Base-by-base conservation (phyloP, 2,329 filamentous ascomycete genomes). In the Lasiodiplodia gonubiensis region DNA sequence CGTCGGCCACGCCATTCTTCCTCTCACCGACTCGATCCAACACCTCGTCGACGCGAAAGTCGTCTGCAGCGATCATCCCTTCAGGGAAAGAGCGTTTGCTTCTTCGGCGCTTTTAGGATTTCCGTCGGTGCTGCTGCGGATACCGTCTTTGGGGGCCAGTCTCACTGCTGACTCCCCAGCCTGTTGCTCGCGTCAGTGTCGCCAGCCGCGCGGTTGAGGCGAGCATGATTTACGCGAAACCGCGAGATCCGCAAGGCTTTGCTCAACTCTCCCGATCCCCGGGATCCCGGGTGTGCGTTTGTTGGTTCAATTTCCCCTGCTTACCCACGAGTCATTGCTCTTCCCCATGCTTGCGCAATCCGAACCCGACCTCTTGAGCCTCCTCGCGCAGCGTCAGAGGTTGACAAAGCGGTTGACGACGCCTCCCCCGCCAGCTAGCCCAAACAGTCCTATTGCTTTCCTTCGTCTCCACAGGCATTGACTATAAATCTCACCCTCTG, bases 1-100 rank as follows among this genome's bases (percentile, higher is more conserved):
- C 57, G 57, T 33, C 46, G 25, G 27, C 59, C 42, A 51, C 54
- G 54, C 54, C 54, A 59, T n/a, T 42, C 37, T n/a, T 4, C n/a
- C 27, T 30, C 59, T 63, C 59, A 63, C 59, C 59, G 59, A 51
- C 46, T 63, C 59, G 33, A 21, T 37, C 59, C 59, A 63, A 63
- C 59, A 63, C 59, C 16, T n/a, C 33, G 5, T 23, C 21, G 23
- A 46, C 37, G 12, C 30, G 3, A 48, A 8, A 14, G 35, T 39
- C 39, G 39, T 33, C 39, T 60, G 39, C 39, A 46, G 25, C 57
- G 39, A 48, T 48, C 23, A 48, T 60, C 57, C 57, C 12, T 30
- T 14, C 21, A 8, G 30, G 30, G 30, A 33, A 33, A 33, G 30
- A 33, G 30, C 30, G 30, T 33, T 33, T 51, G n/a, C n/a, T 46